Evolutionary conservation across 2,329 filamentous ascomycete species (phyloP), one percentile per base, ranked within the genome.

Genomic region (Talaromyces sp.): DNA sequence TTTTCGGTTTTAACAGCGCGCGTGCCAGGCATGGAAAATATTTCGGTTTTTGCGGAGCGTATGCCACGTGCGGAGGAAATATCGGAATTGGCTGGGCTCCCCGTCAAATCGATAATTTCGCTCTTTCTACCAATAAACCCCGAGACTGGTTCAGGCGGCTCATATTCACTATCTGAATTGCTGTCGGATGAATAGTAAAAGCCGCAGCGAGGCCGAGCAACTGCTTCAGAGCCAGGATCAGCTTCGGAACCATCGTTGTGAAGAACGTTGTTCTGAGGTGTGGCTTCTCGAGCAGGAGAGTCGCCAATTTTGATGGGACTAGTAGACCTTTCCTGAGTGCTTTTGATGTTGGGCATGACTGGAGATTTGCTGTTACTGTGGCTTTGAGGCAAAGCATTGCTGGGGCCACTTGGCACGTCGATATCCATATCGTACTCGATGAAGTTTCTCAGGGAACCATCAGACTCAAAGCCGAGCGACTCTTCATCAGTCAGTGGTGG

Each of bases 91-190:
- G 70, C 63, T 11, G 69, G 69, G 27, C 72, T 72, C 39, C 60
- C 57, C 6, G 75, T 80, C 45, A 81, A 69, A 68, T 80, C 78
- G 48, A 77, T 72, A 16, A 69, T 56, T 10, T 73, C 71, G 56
- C 68, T 54, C 37, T 66, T 63, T 52, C 52, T 27, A 19, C 35
- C 50, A 11, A 31, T 35, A 31, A 64, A 31, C 2, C 41, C 19
- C 14, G 60, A 11, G 41, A 66, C 14, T 14, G 61, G 48, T 43
- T 45, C 39, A 22, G 24, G 47, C 16, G 57, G 65, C 19, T 63
- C 50, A 24, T 56, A 56, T 37, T 57, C 52, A n/a, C n/a, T 52
- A 41, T 62, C 60, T 27, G 59, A 62, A 1, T 59, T 45, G 16
- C 58, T 62, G n/a, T 56, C 64, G 60, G 64, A 64, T 43, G 65